phyloP scores from a whole-genome alignment of 345 rosid species.

The Jatropha curcas region DNA sequence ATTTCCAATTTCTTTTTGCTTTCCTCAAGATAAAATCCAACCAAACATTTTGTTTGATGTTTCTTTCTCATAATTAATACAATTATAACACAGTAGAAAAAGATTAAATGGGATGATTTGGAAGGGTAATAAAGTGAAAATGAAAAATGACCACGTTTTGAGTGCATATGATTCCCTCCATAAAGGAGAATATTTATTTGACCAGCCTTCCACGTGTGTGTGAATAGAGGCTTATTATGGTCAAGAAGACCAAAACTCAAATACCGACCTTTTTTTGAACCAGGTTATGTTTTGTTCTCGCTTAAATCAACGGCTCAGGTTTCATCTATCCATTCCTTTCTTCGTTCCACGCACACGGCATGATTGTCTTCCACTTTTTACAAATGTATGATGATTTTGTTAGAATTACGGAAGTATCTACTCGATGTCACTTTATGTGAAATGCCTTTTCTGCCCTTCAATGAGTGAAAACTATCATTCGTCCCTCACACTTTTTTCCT shows the following conservation, averaged over 20 bases:
- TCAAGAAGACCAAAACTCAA: constrained; percentile 27
- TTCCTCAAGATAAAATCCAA: too few species aligned
- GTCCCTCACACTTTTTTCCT: not conserved
- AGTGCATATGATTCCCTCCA: constrained; percentile 15
- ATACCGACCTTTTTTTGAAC: constrained; percentile 14
- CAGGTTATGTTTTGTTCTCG: not conserved
- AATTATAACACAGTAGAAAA: too few species aligned
- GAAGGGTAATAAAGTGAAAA: constrained; percentile 14
- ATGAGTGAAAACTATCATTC: not conserved
- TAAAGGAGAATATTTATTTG: constrained; percentile 19
- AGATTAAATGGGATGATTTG: not conserved
- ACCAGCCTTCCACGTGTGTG: constrained; percentile 33
- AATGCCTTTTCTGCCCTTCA: constrained; percentile 12
- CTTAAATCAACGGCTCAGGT: constrained; percentile 39
- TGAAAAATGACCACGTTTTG: not conserved
- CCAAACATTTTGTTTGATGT: too few species aligned
- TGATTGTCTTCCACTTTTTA: constrained; percentile 42
- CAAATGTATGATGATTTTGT: constrained; percentile 32
- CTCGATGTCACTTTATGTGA: not conserved
- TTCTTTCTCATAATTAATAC: too few species aligned
- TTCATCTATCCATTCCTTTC: constrained; percentile 8
- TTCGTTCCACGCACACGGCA: constrained; percentile 37
- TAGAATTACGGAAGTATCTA: constrained; percentile 39
- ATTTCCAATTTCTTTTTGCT: too few species aligned
- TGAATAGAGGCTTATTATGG: constrained; percentile 28